Conservation (phyloP, 176 grass and related monocot genomes). For the Avena eriantha region DNA sequence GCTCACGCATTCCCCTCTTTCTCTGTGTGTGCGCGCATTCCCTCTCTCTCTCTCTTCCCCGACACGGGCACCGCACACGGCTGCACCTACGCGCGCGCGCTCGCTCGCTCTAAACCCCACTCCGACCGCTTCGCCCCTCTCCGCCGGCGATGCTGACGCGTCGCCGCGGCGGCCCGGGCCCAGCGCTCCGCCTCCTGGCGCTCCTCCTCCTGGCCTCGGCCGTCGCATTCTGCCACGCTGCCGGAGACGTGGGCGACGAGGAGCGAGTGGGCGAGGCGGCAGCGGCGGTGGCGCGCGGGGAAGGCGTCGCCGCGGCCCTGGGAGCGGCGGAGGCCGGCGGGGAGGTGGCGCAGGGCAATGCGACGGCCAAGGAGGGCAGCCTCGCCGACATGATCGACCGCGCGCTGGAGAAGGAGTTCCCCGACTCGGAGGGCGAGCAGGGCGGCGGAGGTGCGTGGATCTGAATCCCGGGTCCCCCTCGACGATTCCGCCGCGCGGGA, state of each 20-base stretch:
- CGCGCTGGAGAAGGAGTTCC: constrained; percentile 97
- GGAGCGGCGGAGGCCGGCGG: constrained; percentile 40
- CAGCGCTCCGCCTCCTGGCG: constrained; percentile 27
- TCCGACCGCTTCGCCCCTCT: neutral
- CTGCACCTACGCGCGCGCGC: constrained; percentile 7
- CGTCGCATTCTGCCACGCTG: constrained; percentile 9
- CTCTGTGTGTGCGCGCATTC: neutral
- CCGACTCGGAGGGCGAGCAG: constrained; percentile 92
- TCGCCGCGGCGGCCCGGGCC: constrained; percentile 41
- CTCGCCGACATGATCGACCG: constrained; percentile 98
- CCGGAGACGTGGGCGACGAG: constrained; percentile 22
- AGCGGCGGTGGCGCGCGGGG: constrained; percentile 22
- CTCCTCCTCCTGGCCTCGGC: constrained; percentile 40
- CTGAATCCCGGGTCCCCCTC: neutral
- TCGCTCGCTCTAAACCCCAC: constrained; percentile 42
- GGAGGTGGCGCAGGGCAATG: constrained; percentile 57
- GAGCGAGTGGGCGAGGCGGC: constrained; percentile 39
- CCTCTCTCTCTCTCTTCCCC: constrained; percentile 13
- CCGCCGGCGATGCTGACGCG: constrained; percentile 62
- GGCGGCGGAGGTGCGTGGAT: constrained; percentile 89
- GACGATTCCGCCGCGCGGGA: constrained; percentile 14
- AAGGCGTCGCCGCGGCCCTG: constrained; percentile 6
- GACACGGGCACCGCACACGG: constrained; percentile 36
- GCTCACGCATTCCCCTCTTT: neutral
- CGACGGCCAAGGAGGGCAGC: constrained; percentile 69